Evolutionary conservation across 1,284 basidiomycete genomes (phyloP).

Genomic region (Phylloporus gajari): DNA sequence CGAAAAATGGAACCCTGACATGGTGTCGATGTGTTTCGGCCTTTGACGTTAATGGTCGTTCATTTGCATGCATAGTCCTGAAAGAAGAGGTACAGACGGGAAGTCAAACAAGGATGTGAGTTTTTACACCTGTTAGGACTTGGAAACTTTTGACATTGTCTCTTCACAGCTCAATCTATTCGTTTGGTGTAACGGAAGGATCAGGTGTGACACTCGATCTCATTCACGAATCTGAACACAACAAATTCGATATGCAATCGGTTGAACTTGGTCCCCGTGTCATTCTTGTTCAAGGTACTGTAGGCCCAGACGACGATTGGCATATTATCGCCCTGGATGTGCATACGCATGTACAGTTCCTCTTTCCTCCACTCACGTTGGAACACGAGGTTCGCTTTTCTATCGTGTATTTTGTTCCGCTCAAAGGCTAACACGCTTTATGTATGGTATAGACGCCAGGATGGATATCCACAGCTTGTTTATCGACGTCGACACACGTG

Average conservation of each 20-base stretch:
- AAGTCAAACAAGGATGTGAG: constrained; percentile 16
- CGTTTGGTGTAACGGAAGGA: constrained; percentile 8
- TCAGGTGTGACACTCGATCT: constrained; percentile 22
- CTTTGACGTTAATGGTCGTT: constrained; percentile 26
- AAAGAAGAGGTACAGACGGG: background rate
- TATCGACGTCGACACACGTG: background rate
- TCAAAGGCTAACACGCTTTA: background rate
- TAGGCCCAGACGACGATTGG: background rate
- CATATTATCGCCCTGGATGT: constrained; percentile 29
- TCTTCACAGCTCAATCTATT: constrained; percentile 26
- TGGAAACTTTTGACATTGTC: background rate
- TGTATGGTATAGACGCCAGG: background rate
- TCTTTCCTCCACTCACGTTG: constrained; percentile 8
- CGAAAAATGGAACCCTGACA: constrained; percentile 3
- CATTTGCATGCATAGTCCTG: constrained; percentile 24
- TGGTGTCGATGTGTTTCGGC: constrained; percentile 28
- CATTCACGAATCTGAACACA: constrained; percentile 19
- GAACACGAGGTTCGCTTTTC: too few species aligned
- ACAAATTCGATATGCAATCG: background rate
- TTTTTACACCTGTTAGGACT: background rate
- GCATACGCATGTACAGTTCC: constrained; percentile 9
- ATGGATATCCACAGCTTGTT: background rate
- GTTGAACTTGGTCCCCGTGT: constrained; percentile 28
- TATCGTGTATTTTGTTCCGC: background rate
- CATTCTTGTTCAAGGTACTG: constrained; percentile 14